Percentiles rank a stretch among this genome's conserved stretches.
Evolutionary conservation across 306 rosid species (phyloP).

Genomic region (Medicago truncatula): MtrunA17r5.0-ANR NC_053049.1:5391001-5391500

Average conservation of each 20-base stretch:
- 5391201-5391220: too few species aligned
- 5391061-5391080: slow-evolving; percentile 3
- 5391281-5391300: neutral
- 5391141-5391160: too few species aligned
- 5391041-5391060: slow-evolving; percentile 14
- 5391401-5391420: slow-evolving; percentile 84
- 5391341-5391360: slow-evolving; percentile 88
- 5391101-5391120: too few species aligned
- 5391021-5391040: neutral
- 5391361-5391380: slow-evolving; percentile 94
- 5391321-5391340: slow-evolving; percentile 85
- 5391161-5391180: too few species aligned
- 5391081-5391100: too few species aligned
- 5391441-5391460: slow-evolving; percentile 24
- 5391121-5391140: too few species aligned
- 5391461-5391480: slow-evolving; percentile 2
- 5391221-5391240: too few species aligned
- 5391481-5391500: slow-evolving; percentile 1
- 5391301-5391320: slow-evolving; percentile 65
- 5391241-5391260: too few species aligned
- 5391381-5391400: slow-evolving; percentile 97
- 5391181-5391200: too few species aligned
- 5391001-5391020: neutral
- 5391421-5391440: slow-evolving; percentile 78
- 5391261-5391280: too few species aligned